Conservation (phyloP, 768 basidiomycete genomes). For the Xerocomus potaroensis region DNA sequence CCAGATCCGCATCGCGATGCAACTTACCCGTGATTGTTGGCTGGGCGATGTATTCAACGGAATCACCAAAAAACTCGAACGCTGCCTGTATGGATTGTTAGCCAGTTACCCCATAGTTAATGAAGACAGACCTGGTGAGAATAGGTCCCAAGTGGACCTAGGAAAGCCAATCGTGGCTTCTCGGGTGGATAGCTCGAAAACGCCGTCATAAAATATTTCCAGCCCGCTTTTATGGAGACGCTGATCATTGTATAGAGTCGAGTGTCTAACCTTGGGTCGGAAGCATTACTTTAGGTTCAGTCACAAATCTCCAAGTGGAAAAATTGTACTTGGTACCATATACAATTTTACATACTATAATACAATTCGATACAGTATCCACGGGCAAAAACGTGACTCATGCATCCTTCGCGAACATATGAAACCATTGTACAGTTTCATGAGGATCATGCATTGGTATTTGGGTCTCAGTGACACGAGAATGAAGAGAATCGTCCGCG, state of each 20-base stretch:
- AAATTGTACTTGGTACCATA: neutral
- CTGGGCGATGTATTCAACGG: slow-evolving; percentile 40
- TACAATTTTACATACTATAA: no score
- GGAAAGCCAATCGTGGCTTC: slow-evolving; percentile 42
- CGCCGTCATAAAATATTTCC: slow-evolving; percentile 8
- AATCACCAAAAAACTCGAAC: slow-evolving; percentile 40
- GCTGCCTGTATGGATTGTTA: slow-evolving; percentile 39
- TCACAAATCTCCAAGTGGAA: neutral
- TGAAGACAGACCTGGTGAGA: slow-evolving; percentile 50
- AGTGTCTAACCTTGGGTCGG: neutral
- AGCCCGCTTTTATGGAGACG: slow-evolving; percentile 1
- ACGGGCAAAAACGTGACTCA: no score
- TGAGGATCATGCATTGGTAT: slow-evolving; percentile 9
- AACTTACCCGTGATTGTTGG: slow-evolving; percentile 39
- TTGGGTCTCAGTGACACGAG: slow-evolving; percentile 7
- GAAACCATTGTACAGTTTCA: slow-evolving; percentile 6
- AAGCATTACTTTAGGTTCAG: neutral
- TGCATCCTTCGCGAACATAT: neutral
- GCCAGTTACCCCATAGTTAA: slow-evolving; percentile 13
- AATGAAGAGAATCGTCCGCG: slow-evolving; percentile 8
- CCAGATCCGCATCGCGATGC: neutral
- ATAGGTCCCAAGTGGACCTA: slow-evolving; percentile 71
- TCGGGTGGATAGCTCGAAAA: neutral
- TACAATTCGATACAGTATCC: slow-evolving; percentile 1
- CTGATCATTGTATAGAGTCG: slow-evolving; percentile 6